These are phyloP conservation scores for Populus davidiana DNA, from an alignment of 345 rosid species.

Conservation along the genomic window DNA sequence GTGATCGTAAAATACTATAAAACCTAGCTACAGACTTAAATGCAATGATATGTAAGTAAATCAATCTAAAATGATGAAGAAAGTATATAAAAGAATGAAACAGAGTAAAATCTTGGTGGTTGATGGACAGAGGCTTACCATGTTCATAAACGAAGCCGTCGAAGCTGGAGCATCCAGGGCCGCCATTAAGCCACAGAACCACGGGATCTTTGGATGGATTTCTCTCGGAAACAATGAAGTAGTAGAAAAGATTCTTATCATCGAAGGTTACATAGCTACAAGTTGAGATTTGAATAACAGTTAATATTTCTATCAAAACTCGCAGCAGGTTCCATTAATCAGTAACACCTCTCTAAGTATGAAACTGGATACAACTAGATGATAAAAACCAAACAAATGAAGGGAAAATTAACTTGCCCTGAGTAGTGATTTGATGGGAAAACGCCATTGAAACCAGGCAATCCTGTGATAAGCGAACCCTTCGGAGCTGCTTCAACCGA, in stretches of 20 bases:
- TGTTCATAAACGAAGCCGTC: slow-evolving; percentile 45
- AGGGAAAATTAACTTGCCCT: slow-evolving; percentile 19
- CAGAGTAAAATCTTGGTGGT: no score
- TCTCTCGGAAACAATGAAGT: slow-evolving; percentile 34
- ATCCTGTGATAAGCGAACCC: slow-evolving; percentile 19
- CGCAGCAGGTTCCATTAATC: no score
- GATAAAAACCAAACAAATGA: not conserved
- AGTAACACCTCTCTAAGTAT: no score
- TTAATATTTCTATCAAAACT: not conserved
- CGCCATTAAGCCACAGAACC: slow-evolving; percentile 47
- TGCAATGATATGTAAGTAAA: no score
- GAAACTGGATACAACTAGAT: no score
- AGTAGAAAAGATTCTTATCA: slow-evolving; percentile 40
- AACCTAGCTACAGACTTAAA: no score
- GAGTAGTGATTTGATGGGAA: slow-evolving; percentile 40
- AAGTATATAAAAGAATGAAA: no score
- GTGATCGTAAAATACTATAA: no score
- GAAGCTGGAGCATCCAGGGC: slow-evolving; percentile 47
- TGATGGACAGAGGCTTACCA: slow-evolving; percentile 18
- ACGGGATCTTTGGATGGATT: slow-evolving; percentile 33
- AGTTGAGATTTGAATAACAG: not conserved
- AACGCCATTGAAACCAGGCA: slow-evolving; percentile 38
- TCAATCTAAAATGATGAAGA: no score
- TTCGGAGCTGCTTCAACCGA: slow-evolving; percentile 28
- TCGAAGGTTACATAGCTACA: slow-evolving; percentile 41